Conservation (phyloP, 2,329 filamentous ascomycete genomes). For the Aspergillus bombycis region DNA sequence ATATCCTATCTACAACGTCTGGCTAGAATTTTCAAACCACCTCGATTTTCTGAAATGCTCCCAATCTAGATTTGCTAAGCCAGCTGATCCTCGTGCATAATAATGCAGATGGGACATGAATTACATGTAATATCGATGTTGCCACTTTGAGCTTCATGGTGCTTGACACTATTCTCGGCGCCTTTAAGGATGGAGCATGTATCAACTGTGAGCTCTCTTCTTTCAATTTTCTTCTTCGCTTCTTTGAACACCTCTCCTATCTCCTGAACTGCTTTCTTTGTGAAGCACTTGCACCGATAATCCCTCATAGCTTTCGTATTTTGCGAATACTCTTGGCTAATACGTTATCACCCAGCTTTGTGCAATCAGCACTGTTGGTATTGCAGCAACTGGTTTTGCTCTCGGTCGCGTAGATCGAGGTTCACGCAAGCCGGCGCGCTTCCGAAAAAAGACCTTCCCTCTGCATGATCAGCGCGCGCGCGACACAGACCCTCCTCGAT, state of each 20-base stretch:
- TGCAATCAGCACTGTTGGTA: constrained; percentile 65
- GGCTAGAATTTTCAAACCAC: constrained; percentile 4
- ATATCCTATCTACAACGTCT: constrained; percentile 6
- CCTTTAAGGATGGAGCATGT: constrained; percentile 45
- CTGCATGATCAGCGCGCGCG: constrained; percentile 24
- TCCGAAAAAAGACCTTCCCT: constrained; percentile 31
- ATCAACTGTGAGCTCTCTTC: constrained; percentile 38
- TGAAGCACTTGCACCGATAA: neutral
- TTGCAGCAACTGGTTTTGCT: constrained; percentile 62
- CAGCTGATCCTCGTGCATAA: constrained; percentile 26
- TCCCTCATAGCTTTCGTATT: neutral
- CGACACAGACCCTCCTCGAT: constrained; percentile 17
- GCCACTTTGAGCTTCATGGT: constrained; percentile 38
- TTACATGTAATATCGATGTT: constrained; percentile 34
- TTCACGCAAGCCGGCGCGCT: constrained; percentile 31
- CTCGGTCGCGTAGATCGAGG: constrained; percentile 55
- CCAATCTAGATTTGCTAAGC: constrained; percentile 22
- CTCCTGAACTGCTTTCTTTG: neutral
- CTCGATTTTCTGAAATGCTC: constrained; percentile 4
- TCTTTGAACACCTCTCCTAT: neutral
- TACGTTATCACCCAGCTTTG: constrained; percentile 52
- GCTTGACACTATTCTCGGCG: constrained; percentile 33
- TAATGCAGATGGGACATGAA: constrained; percentile 39
- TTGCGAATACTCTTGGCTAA: constrained; percentile 12
- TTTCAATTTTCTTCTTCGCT: constrained; percentile 4